phyloP scores from a whole-genome alignment of 176 grass and related monocot species.

The Triticum timopheevii region DNA sequence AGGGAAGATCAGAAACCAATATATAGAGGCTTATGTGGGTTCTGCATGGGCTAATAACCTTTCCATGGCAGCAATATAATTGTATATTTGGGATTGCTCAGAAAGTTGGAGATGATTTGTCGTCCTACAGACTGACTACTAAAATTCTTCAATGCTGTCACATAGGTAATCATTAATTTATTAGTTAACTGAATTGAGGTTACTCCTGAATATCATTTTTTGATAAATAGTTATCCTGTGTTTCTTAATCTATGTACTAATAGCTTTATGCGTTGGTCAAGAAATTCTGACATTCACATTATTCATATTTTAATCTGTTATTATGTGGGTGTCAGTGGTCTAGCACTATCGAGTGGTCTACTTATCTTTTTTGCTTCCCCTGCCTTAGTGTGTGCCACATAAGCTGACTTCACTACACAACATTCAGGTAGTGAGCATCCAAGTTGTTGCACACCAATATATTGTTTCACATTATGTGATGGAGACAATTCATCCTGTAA shows the following conservation, averaged over 20 bases:
- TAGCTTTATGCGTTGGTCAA: constrained; percentile 1
- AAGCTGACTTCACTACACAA: constrained; percentile 38
- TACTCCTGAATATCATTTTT: neutral
- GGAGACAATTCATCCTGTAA: constrained; percentile 28
- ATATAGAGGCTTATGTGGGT: neutral
- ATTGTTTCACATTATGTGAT: constrained; percentile 40
- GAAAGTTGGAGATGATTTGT: neutral
- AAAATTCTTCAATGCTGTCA: constrained; percentile 6
- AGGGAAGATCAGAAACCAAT: neutral
- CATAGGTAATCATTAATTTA: constrained; percentile 26
- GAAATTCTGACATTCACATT: constrained; percentile 5
- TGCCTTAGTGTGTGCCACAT: constrained; percentile 35
- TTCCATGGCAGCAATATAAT: neutral
- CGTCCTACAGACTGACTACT: neutral
- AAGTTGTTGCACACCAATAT: constrained; percentile 28
- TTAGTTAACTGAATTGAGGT: constrained; percentile 18
- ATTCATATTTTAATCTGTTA: constrained; percentile 7
- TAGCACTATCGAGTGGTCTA: constrained; percentile 19
- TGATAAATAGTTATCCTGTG: neutral
- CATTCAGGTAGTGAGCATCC: neutral
- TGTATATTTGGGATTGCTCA: constrained; percentile 12
- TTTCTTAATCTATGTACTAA: constrained; percentile 12
- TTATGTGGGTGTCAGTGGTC: constrained; percentile 11
- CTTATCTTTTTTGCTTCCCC: constrained; percentile 29
- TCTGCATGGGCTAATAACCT: neutral